Base-by-base conservation (phyloP, 129 eudicot genomes). In the Scalesia atractyloides region DNA sequence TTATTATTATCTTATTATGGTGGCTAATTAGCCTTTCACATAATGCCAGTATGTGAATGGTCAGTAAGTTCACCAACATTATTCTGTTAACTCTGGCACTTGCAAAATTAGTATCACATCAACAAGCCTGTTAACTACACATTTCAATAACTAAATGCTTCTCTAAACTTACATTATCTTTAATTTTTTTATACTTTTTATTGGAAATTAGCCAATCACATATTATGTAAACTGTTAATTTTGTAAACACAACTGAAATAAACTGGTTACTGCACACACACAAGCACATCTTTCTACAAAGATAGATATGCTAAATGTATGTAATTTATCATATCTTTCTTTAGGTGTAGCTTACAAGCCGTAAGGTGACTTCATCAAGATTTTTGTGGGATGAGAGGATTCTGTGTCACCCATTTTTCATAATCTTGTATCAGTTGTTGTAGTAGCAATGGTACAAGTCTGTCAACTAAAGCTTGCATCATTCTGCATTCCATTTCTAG, bases 381-480 rank as follows among this genome's bases (percentile, higher is more conserved):
- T 3, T 52, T 72, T 33, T 43, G 52, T 64, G 0, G 12, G 14
- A 70, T 6, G 19, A 71, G 64, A 36, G 22, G 66, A 47, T 76
- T 85, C 39, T 81, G 67, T 30, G 13, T 63, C 56, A 84, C 79
- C 97, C 97, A 91, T 60, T 68, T 59, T 19, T 80, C 79, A 19
- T 91, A 91, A 73, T 91, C 91, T 61, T 69, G 85, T 52, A 85
- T 70, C 82, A 91, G 34, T 15, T 91, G 95, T 74, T 91, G 83
- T 43, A 82, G 72, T 59, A 86, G 88, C 72, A 88, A 36, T 5
- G 97, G 97, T 62, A 87, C 95, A 59, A 91, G 81, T 79, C 88
- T 79, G 83, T 91, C 97, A 26, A 91, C 78, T 22, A 91, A 81
- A 70, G 95, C 85, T 77, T 88, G 95, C 89, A 91, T 83, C 89